Base-by-base conservation (phyloP, 1,139 yeast genomes). In the Debaryomycetaceae sp. region DNA sequence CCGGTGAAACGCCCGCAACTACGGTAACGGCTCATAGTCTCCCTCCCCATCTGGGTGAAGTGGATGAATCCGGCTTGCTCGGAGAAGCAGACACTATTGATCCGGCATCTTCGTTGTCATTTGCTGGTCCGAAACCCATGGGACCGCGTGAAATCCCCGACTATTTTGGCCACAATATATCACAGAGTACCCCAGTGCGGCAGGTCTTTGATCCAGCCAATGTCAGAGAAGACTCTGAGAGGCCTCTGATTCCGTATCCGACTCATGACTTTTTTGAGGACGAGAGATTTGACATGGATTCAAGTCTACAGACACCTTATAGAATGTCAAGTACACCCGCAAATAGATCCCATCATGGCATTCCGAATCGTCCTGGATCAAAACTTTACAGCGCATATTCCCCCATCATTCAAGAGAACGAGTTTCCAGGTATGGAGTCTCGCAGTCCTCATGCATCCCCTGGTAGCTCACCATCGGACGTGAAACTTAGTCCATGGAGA, bases 121-220 rank as follows among this genome's bases (percentile, higher is more conserved):
- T 53, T 24, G 68, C 60, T 5, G 66, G 73, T 36, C 74, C 76
- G 6, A 63, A 61, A 42, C 78, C 75, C 3, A 71, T 62, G 64
- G 78, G 78, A 0, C 78, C 78, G 1, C 66, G 63, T 49, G 68
- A 64, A 43, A 55, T 73, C 17, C 71, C 73, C 8, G 74, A 67
- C 7, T 70, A 69, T 42, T 65, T 59, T 27, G 31, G 11, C 8
- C 8, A 11, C 11, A 27, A 27, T 27, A 8, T 27, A 3, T 11
- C 31, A 27, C 31, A 27, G 11, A 27, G 31, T 27, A 27, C 31
- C 31, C 31, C 31, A 27, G 31, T 27, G 11, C 31, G 31, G 11
- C 31, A 7, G 31, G 31, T 7, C 8, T 27, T 27, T 11, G 11
- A 11, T 11, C 4, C 31, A 2, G 8, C 31, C 11, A 11, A 7